Conservation (phyloP, 78 protist species). For the Speleostelium caveatum region DNA sequence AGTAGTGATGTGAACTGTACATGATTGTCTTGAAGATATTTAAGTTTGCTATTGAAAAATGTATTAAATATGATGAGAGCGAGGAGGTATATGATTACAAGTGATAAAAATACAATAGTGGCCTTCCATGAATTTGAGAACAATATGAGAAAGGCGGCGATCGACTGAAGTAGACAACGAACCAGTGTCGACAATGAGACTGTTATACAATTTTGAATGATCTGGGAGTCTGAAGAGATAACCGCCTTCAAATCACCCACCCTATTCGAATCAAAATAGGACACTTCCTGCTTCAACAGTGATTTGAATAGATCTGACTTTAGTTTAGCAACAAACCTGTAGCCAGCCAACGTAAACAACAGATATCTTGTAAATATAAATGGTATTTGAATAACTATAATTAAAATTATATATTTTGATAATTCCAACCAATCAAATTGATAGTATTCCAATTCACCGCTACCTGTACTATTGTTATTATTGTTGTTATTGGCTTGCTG, state of each 20-base stretch:
- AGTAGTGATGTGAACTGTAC: not conserved
- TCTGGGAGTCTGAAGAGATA: conserved; percentile 39
- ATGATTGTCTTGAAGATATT: conserved; percentile 31
- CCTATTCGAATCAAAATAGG: conserved; percentile 49
- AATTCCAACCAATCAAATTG: conserved; percentile 48
- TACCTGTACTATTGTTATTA: not conserved
- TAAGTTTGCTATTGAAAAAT: conserved; percentile 5
- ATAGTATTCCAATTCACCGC: no score
- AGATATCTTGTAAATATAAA: conserved; percentile 48
- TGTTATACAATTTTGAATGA: conserved; percentile 65
- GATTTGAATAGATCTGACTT: conserved; percentile 54
- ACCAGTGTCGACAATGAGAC: conserved; percentile 65
- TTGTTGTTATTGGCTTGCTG: not conserved
- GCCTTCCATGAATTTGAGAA: conserved; percentile 41
- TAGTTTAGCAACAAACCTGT: conserved; percentile 35
- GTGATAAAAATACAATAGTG: conserved; percentile 30
- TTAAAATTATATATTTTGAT: conserved; percentile 23
- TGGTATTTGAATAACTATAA: conserved; percentile 42
- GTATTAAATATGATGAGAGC: not conserved
- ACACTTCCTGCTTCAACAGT: conserved; percentile 45
- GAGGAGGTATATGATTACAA: not conserved
- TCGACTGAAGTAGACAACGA: conserved; percentile 35
- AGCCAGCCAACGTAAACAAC: conserved; percentile 57
- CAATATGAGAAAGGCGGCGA: conserved; percentile 40
- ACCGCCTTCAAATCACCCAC: conserved; percentile 57